Evolutionary conservation across 345 rosid species (phyloP), one percentile per base, ranked within the genome.

Genomic region (Acer negundo): DNA sequence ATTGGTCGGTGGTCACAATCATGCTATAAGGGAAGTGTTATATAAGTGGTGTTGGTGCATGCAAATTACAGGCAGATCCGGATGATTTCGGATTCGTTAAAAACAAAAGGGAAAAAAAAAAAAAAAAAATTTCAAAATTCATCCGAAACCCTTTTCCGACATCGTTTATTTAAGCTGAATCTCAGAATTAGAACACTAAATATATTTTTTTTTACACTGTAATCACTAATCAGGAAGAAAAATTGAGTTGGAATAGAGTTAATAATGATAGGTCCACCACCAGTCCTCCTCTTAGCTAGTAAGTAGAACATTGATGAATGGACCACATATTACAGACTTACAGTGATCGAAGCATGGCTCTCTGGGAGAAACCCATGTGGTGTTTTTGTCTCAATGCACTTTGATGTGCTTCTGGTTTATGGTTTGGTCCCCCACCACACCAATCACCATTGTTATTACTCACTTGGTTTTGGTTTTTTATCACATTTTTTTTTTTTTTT

Each of bases 291-390:
- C 40, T 16, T 53, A 16, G 13, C 20, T 16, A 16, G 13, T 46
- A 46, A 10, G 10, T 53, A 35, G 38, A 35, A 49, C n/a, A 53
- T 53, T 6, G 58, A 61, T 9, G 17, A 24, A 35, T 78, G 86
- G 84, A 84, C 82, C 81, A 76, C 86, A 22, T 53, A 22, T 53
- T 24, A 72, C n/a, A n/a, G n/a, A n/a, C n/a, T n/a, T n/a, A n/a
- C 62, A 44, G 69, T 46, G 73, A 69, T 56, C 53, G 53, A 69
- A 78, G 61, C 74, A 15, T 58, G 55, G 81, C 82, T 78, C 73
- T 75, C 76, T 42, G 9, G 17, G 67, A 35, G 80, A 24, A 83
- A 31, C 81, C 80, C 80, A 80, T 63, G 82, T 78, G 82, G 78
- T 72, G 31, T 47, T 72, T 72, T 72, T 71, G 68, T 78, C 80